These are phyloP conservation scores for Candida silvicultrix DNA, from an alignment of 805 yeast genomes.

Conservation along the genomic window DNA sequence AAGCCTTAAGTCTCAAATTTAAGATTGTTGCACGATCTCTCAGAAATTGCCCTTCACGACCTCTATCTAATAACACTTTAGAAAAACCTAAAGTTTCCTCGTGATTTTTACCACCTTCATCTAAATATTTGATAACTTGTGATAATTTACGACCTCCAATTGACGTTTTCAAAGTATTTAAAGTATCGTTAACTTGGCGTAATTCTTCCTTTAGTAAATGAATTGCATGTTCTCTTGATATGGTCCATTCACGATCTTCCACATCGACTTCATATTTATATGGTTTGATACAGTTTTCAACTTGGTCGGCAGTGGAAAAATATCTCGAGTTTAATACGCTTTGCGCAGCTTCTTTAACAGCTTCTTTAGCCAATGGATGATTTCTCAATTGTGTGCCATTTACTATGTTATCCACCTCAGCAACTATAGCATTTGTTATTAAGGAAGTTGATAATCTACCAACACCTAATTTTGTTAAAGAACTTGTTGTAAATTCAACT, in stretches of 20 bases:
- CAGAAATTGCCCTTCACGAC: slow-evolving; percentile 78
- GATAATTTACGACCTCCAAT: slow-evolving; percentile 80
- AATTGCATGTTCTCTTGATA: slow-evolving; percentile 74
- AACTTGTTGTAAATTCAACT: slow-evolving; percentile 75
- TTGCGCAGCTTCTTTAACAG: slow-evolving; percentile 80
- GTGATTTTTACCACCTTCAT: slow-evolving; percentile 28
- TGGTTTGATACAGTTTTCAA: slow-evolving; percentile 96
- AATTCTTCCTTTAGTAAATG: slow-evolving; percentile 76
- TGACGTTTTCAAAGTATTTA: slow-evolving; percentile 49
- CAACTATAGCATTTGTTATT: slow-evolving; percentile 71
- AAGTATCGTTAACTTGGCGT: slow-evolving; percentile 69
- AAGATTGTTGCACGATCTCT: slow-evolving; percentile 66
- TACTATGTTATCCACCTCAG: slow-evolving; percentile 71
- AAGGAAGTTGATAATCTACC: slow-evolving; percentile 85
- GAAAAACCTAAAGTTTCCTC: slow-evolving; percentile 84
- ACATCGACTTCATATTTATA: slow-evolving; percentile 95
- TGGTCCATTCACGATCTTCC: slow-evolving; percentile 90
- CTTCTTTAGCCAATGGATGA: slow-evolving; percentile 81
- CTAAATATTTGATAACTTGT: slow-evolving; percentile 74
- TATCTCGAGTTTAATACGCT: slow-evolving; percentile 72
- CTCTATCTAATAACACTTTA: slow-evolving; percentile 63
- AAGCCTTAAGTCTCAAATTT: slow-evolving; percentile 67
- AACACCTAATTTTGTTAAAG: slow-evolving; percentile 86
- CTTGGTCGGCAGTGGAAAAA: slow-evolving; percentile 95
- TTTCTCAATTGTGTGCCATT: slow-evolving; percentile 69